Conservation (phyloP, 2,329 filamentous ascomycete genomes). For the Talaromyces amestolkiae region DNA sequence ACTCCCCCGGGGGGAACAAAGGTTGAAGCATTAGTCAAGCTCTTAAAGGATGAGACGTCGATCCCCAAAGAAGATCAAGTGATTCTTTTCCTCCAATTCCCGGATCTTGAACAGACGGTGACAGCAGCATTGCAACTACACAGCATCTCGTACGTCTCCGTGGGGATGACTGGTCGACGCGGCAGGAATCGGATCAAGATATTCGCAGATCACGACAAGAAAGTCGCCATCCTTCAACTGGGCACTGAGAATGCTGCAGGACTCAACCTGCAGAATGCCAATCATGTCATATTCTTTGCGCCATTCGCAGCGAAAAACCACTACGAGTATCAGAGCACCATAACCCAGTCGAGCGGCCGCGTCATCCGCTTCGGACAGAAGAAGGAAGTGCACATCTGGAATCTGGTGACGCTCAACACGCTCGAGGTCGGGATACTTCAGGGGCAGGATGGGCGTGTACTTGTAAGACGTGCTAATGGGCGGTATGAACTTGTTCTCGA, state of each 20-base stretch:
- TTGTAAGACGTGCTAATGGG: conserved; percentile 23
- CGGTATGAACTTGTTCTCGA: conserved; percentile 23
- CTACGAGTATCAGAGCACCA: conserved; percentile 56
- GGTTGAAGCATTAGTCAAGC: conserved; percentile 44
- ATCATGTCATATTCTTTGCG: conserved; percentile 63
- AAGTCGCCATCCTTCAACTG: conserved; percentile 58
- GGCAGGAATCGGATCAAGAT: conserved; percentile 36
- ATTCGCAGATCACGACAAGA: conserved; percentile 41
- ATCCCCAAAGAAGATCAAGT: conserved; percentile 49
- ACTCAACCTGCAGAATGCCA: conserved; percentile 61
- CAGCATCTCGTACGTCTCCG: conserved; percentile 34
- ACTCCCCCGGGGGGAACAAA: conserved; percentile 46
- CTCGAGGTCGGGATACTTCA: conserved; percentile 49
- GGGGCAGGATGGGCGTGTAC: conserved; percentile 30
- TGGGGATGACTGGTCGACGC: conserved; percentile 34
- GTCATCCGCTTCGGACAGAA: conserved; percentile 58
- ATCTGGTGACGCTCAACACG: conserved; percentile 44
- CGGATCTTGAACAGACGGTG: conserved; percentile 43
- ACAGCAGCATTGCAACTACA: conserved; percentile 30
- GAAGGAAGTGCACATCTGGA: conserved; percentile 58
- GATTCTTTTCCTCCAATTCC: conserved; percentile 57
- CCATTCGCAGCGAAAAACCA: conserved; percentile 53
- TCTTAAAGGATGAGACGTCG: conserved; percentile 38
- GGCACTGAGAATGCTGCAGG: conserved; percentile 59
- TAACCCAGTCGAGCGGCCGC: conserved; percentile 64